Base-by-base conservation (phyloP, 2,329 filamentous ascomycete genomes). In the Trichoderma brevicompactum region DNA sequence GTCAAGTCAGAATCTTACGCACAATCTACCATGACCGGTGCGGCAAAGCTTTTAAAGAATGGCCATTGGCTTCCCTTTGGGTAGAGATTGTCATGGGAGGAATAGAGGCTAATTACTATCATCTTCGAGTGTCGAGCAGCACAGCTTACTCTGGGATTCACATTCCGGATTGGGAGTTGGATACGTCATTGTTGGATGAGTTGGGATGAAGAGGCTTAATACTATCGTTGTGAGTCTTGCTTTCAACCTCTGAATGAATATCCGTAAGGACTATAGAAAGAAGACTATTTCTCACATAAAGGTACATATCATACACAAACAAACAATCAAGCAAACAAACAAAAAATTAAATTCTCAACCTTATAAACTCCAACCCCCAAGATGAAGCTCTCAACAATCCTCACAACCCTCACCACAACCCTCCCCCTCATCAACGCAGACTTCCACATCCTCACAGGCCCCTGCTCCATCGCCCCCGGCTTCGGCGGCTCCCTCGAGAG, bases 401-500 rank as follows among this genome's bases (percentile, higher is more conserved):
- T 19, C 36, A 32, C 58, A 61, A 9, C 17, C 9, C 17, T 61
- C 17, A 34, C 46, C 15, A 52, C 23, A 28, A 28, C 23, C 23
- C 23, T 28, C 23, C 23, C 36, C 23, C 17, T 41, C 41, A 36
- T 12, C 23, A 46, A 15, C 5, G 58, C 58, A 15, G 58, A 61
- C 43, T 61, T 61, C 34, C 58, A 61, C 38, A 7, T 61, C n/a
- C n/a, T 61, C 23, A 61, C 58, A 3, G 46, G 46, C 6, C 58
- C 58, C 13, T 61, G 58, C 36, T 61, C 58, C 28, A 61, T 61
- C 12, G 58, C 58, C 15, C 58, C 58, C 9, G 58, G 58, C 12
- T 61, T 12, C 7, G 36, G 58, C 6, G 58, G 58, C 46, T 41
- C 19, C 15, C 15, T 61, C 23, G 46, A 49, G 32, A 15, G 32